Conservation (phyloP, 805 yeast species). For the Grigorovia jiainica region DNA sequence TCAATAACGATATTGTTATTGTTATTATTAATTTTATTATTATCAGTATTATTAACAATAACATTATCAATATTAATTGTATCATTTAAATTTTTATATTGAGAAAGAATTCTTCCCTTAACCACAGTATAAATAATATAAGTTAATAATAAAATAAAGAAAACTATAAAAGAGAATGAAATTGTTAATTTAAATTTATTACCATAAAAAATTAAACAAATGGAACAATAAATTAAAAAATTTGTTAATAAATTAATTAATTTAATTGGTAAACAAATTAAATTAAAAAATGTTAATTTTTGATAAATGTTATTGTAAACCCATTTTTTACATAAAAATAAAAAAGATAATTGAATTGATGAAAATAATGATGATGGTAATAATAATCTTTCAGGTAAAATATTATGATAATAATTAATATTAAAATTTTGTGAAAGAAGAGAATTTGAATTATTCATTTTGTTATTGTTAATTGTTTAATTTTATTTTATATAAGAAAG, state of each 20-base stretch:
- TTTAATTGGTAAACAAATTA: background rate
- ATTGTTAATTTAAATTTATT: constrained; percentile 5
- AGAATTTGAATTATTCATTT: no score
- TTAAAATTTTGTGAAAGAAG: no score
- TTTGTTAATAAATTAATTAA: background rate
- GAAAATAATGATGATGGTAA: no score
- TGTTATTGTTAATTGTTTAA: no score
- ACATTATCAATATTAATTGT: constrained; percentile 5
- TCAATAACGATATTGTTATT: background rate
- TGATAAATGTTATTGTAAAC: no score
- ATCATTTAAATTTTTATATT: constrained; percentile 11
- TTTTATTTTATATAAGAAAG: no score
- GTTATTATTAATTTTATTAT: background rate
- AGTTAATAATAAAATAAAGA: constrained; percentile 7
- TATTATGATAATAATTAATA: background rate
- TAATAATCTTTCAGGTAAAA: background rate
- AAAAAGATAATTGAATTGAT: no score
- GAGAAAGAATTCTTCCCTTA: constrained; percentile 18
- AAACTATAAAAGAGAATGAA: constrained; percentile 12
- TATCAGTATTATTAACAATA: constrained; percentile 1
- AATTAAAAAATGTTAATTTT: background rate
- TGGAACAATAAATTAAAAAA: background rate
- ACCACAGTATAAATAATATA: constrained; percentile 14
- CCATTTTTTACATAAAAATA: no score
- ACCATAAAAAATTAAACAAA: background rate